Conservation (phyloP, 192 early-diverging fungal species). For the Podila epicladia region DNA sequence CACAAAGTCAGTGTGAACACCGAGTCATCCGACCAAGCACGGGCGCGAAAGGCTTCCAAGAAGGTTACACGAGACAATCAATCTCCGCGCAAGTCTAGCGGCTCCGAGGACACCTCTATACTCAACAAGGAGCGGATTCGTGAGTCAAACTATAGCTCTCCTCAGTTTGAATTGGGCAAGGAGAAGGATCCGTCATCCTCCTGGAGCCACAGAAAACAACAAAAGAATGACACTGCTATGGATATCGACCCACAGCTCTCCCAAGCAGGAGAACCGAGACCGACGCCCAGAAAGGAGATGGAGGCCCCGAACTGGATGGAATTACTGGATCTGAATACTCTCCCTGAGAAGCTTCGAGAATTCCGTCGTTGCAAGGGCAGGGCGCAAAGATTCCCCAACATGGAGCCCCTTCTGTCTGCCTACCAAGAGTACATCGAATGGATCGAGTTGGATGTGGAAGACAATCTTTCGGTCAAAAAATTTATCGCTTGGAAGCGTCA, state of each 20-base stretch:
- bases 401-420: slow-evolving; percentile 10
- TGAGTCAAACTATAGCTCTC: too few species aligned
- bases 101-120: background rate
- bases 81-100: background rate
- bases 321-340: background rate
- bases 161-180: too few species aligned
- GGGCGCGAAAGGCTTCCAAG: background rate
- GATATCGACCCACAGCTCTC: too few species aligned
- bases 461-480: slow-evolving; percentile 1
- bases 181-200: too few species aligned
- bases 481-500: slow-evolving; percentile 33
- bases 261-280: background rate
- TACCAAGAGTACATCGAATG: slow-evolving; percentile 49
- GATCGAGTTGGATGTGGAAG: slow-evolving; percentile 29
- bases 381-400: background rate
- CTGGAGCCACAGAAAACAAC: too few species aligned
- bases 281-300: background rate
- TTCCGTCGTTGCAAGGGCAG: background rate
- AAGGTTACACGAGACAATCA: background rate
- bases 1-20: background rate
- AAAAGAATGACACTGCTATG: too few species aligned
- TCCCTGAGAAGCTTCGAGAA: background rate
- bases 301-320: slow-evolving; percentile 9
- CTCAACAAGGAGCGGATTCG: too few species aligned
- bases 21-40: background rate